Base-by-base conservation (phyloP, 2,329 filamentous ascomycete genomes). In the Fusarium metavorans region DNA sequence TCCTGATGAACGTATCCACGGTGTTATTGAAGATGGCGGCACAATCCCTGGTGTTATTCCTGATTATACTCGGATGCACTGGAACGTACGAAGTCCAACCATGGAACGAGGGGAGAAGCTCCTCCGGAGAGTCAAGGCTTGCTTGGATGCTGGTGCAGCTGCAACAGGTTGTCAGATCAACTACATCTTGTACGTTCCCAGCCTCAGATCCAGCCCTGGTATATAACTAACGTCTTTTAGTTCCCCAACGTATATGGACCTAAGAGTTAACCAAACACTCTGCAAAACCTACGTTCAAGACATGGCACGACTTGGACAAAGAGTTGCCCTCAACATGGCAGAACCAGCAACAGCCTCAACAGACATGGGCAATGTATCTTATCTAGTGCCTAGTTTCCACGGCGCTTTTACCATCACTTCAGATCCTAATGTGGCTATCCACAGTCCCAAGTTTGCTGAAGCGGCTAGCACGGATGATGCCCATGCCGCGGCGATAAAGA, bases 301-400 rank as follows among this genome's bases (percentile, higher is more conserved):
- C 52, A 89, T 88, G 87, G 79, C 77, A 52, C 5, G 25, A 13
- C 25, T 52, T 2, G 48, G 48, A 13, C 3, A 66, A 71, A 0
- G 77, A 84, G 2, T 52, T 13, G 84, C 81, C 13, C 80, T 83
- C 35, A 83, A 82, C 6, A 79, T 86, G 78, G 83, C 25, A 79
- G 84, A 1, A 81, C 78, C 83, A 1, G 77, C 86, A 66, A 76
- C 77, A 14, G 81, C 80, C 4, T 87, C 86, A 0, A 88, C 87
- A 0, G 87, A 88, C 76, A 87, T 88, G 86, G 87, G 87, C 32
- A 89, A 89, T 63, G 86, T 89, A 11, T 85, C 84, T 10, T 85
- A 88, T 56, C 71, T 84, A 1, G 80, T 86, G 2, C 87, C 87
- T 0, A 84, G 83, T 6, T 84, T 89, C 56, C 87, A 89, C 69